Conservation (phyloP, 2,329 filamentous ascomycete genomes). For the Penicillium sp. region DNA sequence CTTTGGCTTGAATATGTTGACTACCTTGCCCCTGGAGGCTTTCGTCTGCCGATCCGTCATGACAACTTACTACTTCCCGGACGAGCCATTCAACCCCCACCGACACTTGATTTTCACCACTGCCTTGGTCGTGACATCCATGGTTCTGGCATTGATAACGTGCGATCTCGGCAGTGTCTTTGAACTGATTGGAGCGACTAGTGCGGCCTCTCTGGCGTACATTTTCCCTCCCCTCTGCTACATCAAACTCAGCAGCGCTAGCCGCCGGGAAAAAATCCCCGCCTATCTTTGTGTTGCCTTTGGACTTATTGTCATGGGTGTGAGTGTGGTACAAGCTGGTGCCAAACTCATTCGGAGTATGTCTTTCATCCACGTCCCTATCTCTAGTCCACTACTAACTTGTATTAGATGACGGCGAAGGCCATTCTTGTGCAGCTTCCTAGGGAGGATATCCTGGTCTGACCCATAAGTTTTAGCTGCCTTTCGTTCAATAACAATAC, state of each 20-base stretch:
- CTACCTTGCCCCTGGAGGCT: slow-evolving; percentile 90
- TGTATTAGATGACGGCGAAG: not conserved
- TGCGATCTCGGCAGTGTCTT: slow-evolving; percentile 95
- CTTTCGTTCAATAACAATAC: not conserved
- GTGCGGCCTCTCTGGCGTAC: slow-evolving; percentile 90
- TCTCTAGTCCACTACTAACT: not conserved
- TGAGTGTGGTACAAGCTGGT: slow-evolving; percentile 73
- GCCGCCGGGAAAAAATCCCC: slow-evolving; percentile 72
- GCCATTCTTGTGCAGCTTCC: slow-evolving; percentile 11
- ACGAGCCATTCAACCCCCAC: slow-evolving; percentile 75
- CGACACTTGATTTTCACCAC: slow-evolving; percentile 87
- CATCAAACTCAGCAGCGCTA: slow-evolving; percentile 81
- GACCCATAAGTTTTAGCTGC: not conserved
- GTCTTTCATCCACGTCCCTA: slow-evolving; percentile 8
- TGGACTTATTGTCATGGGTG: slow-evolving; percentile 76
- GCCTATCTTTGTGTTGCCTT: slow-evolving; percentile 73
- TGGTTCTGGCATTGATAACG: slow-evolving; percentile 76
- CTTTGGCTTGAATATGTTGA: slow-evolving; percentile 98
- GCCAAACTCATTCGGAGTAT: slow-evolving; percentile 61
- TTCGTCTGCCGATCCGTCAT: slow-evolving; percentile 98
- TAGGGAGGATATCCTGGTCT: not conserved
- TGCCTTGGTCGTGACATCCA: slow-evolving; percentile 73
- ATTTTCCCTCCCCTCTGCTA: slow-evolving; percentile 94
- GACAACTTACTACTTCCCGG: slow-evolving; percentile 76
- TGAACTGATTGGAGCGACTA: slow-evolving; percentile 93